Conservation (phyloP, 345 rosid species). For the Euphorbia tirucalli region DNA sequence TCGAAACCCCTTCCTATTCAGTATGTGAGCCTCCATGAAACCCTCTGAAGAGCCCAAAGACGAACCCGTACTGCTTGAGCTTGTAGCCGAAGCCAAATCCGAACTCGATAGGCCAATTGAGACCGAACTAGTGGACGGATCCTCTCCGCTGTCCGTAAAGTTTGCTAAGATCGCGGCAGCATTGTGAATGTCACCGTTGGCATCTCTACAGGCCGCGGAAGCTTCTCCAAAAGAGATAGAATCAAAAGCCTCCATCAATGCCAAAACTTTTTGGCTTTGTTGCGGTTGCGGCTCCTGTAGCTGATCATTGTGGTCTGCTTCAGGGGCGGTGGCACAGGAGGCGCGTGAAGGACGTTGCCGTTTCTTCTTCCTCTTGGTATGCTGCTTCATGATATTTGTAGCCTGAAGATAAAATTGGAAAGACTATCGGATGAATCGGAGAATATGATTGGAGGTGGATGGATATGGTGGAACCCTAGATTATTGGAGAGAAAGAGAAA, state of each 20-base stretch:
- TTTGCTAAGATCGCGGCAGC: conserved; percentile 44
- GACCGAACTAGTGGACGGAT: conserved; percentile 42
- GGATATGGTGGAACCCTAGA: conserved; percentile 15
- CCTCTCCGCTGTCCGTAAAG: conserved; percentile 37
- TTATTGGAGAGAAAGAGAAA: not conserved
- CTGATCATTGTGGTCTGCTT: not conserved
- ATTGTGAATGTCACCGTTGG: conserved; percentile 44
- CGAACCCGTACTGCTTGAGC: conserved; percentile 25
- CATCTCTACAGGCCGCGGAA: conserved; percentile 39
- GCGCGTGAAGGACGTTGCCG: conserved; percentile 21
- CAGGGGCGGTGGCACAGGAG: conserved; percentile 16
- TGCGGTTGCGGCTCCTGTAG: conserved; percentile 15
- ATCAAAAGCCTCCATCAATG: conserved; percentile 52
- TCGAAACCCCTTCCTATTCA: conserved; percentile 26
- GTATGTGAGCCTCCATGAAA: conserved; percentile 30
- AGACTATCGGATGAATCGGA: not conserved
- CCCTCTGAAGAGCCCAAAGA: conserved; percentile 39
- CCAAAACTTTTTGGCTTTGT: conserved; percentile 10
- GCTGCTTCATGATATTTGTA: conserved; percentile 42
- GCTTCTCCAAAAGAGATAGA: conserved; percentile 57
- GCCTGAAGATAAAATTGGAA: not conserved
- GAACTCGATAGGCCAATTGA: conserved; percentile 41
- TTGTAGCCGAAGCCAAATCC: conserved; percentile 42
- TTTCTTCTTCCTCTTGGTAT: conserved; percentile 46
- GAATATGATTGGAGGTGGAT: not conserved